These are phyloP conservation scores for Sicyos baderoa DNA, from an alignment of 306 rosid species.

Conservation along the genomic window DNA sequence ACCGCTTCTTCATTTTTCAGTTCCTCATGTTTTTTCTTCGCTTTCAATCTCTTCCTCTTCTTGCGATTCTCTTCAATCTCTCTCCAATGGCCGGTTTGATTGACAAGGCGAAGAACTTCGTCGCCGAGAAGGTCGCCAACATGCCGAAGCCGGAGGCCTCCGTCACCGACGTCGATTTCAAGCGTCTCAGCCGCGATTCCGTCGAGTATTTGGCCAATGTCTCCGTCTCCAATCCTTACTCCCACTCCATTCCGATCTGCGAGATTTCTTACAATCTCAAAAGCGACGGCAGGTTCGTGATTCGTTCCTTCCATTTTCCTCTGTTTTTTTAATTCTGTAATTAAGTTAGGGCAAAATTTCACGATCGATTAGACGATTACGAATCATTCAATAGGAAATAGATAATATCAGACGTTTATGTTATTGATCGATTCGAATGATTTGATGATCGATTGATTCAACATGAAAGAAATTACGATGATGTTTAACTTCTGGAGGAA, in stretches of 20 bases:
- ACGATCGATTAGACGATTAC: background rate
- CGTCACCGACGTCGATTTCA: constrained; percentile 51
- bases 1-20: background rate
- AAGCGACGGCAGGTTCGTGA: constrained; percentile 43
- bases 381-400: too few species aligned
- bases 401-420: background rate
- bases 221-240: constrained; percentile 52
- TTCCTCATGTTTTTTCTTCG: background rate
- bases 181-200: constrained; percentile 31
- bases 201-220: constrained; percentile 56
- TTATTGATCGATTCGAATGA: background rate
- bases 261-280: constrained; percentile 60
- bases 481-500: too few species aligned
- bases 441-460: background rate
- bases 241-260: constrained; percentile 49
- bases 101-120: constrained; percentile 48
- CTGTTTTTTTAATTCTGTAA: background rate
- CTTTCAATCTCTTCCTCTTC: background rate
- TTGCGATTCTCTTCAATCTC: background rate
- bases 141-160: constrained; percentile 64
- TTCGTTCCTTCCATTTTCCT: background rate
- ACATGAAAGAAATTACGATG: background rate
- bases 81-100: constrained; percentile 43
- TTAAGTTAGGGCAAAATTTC: background rate
- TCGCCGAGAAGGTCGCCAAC: constrained; percentile 38